Conservation (phyloP, 2,329 filamentous ascomycete genomes). For the Cyclaneusma minus region DNA sequence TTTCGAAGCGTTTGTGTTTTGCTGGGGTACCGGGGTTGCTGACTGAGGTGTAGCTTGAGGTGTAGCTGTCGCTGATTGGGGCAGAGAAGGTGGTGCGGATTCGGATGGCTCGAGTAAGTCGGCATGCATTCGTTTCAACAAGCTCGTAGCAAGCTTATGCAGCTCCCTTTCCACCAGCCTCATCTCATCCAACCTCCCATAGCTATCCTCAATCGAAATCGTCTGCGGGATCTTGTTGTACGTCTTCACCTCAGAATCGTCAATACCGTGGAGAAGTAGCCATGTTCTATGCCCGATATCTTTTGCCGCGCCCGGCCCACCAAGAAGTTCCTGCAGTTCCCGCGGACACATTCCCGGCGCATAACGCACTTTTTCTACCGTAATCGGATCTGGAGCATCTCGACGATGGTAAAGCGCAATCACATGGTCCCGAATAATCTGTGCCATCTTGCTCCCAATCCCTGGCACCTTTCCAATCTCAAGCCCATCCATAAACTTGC, state of each 20-base stretch:
- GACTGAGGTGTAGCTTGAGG: conserved; percentile 18
- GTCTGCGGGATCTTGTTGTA: conserved; percentile 63
- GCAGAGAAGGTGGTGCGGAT: conserved; percentile 20
- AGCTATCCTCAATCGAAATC: conserved; percentile 92
- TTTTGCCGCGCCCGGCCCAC: conserved; percentile 52
- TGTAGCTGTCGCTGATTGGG: conserved; percentile 10
- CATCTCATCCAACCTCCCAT: conserved; percentile 51
- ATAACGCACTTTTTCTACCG: conserved; percentile 47
- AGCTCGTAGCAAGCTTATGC: conserved; percentile 46
- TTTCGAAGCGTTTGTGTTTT: no score
- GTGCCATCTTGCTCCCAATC: conserved; percentile 66
- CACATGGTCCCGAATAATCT: conserved; percentile 48
- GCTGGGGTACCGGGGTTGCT: conserved; percentile 8
- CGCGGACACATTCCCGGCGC: conserved; percentile 47
- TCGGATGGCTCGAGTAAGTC: conserved; percentile 57
- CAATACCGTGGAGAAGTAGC: conserved; percentile 67
- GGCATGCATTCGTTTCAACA: conserved; percentile 62
- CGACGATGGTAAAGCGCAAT: conserved; percentile 22
- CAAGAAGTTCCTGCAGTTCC: conserved; percentile 51
- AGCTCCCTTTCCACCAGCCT: conserved; percentile 54
- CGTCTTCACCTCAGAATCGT: conserved; percentile 57
- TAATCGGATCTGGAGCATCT: conserved; percentile 32
- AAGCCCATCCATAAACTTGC: conserved; percentile 57
- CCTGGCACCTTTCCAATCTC: conserved; percentile 72
- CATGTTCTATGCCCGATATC: conserved; percentile 62